Evolutionary conservation across 495 filamentous ascomycete species (phyloP), one percentile per base, ranked within the genome.

Genomic region (Aspergillus wentii): DNA sequence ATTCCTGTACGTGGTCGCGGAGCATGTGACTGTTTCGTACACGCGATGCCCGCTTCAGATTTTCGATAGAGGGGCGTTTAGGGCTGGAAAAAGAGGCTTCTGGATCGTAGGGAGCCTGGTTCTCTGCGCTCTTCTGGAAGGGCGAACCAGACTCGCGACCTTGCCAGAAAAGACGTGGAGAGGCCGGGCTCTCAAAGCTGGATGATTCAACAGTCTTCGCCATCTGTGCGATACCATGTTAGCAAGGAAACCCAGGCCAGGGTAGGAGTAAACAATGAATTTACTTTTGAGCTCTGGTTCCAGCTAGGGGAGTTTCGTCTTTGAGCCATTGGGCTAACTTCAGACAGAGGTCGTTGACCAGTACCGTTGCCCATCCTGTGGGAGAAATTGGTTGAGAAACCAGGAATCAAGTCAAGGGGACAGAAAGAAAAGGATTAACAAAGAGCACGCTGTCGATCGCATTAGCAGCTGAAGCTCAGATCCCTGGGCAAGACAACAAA

Each of bases 1-100:
- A 94, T 52, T 95, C 87, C 50, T 91, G 76, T 52, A 88, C 86
- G 46, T 85, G 76, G 59, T 94, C 87, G 19, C 87, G 84, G 49
- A 95, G 86, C 72, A 96, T 95, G 66, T 78, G 90, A 71, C 89
- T 92, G 66, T 95, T 97, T 66, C 92, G 94, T 34, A 98, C 92
- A 27, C 92, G 83, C 26, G 91, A 95, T 3, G 85, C 88, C 47
- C 84, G 83, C 68, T 96, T 94, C 40, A 98, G 64, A 33, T 88
- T 87, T 63, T 98, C 92, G 39, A 97, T 82, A 8, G 91, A 96
- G 4, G 88, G 82, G 45, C 91, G 83, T 52, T 85, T 83, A 1
- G 74, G 70, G 1, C 83, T 80, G 15, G 81, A 80, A 13, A 78
- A 79, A 8, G 84, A 79, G 52, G 64, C 32, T 67, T 79, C 62